Base-by-base conservation (phyloP, 139 green algal genomes). In the Chlorella sp. region DNA sequence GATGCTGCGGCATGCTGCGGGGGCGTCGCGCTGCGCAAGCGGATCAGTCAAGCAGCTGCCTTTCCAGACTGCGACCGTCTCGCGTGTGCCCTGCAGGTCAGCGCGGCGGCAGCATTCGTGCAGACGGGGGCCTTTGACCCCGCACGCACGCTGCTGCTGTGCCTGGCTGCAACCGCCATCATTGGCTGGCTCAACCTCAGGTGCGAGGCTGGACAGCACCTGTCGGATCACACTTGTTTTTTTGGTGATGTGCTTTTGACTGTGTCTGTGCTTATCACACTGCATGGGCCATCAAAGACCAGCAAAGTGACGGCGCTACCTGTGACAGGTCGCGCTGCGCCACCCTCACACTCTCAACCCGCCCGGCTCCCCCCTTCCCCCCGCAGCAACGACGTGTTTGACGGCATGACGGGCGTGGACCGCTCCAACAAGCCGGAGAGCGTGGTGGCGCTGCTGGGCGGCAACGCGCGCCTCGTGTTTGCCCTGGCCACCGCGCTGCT, bases 181-280 rank as follows among this genome's bases (percentile, higher is more conserved):
- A 98, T 99, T 69, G 95, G 90, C 30, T 99, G 96, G 96, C 90
- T 99, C n/a, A 99, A 99, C 80, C 88, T 98, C 1, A 98, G 94
- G 94, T 96, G 78, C 26, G 72, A 32, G 26, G 68, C 38, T 30
- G 32, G 32, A 38, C 11, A 8, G 4, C 11, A 72, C 26, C 64
- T 36, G 30, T 26, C 56, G 56, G 56, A n/a, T n/a, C n/a, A n/a
- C n/a, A n/a, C n/a, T 20, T 65, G 56, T 65, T 3, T 65, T 24
- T 14, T 20, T 20, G 56, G 30, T 26, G 56, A 20, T 65, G 56
- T n/a, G 11, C 56, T 32, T 6, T 13, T n/a, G 56, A 65, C 56
- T 6, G 56, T 24, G 22, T 65, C 8, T 65, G 3, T 65, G 22
- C 56, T 65, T n/a, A n/a, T n/a, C n/a, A n/a, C n/a, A n/a, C n/a